phyloP scores from a whole-genome alignment of 371 early-diverging fungal species.

The Haplosporangium sp. region DNA sequence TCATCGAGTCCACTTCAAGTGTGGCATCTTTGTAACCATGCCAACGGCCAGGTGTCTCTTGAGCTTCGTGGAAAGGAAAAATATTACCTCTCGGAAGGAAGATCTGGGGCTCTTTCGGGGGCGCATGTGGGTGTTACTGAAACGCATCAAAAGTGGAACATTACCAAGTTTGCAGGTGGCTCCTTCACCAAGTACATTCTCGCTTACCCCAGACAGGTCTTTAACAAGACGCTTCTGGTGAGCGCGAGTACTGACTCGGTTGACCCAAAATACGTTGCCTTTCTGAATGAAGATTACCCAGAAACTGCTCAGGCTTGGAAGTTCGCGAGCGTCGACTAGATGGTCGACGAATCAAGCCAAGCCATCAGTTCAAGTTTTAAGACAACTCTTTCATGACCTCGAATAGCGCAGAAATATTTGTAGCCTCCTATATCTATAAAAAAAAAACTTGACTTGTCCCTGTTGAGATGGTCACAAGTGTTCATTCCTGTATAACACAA shows the following conservation, averaged over 20 bases:
- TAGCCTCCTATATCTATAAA: too few relatives aligned
- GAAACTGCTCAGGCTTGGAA: constrained; percentile 1
- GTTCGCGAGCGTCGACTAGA: constrained; percentile 1
- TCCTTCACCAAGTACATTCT: constrained; percentile 22
- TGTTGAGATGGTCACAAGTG: too few relatives aligned
- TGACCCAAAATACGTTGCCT: constrained; percentile 2
- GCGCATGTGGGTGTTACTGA: constrained; percentile 19
- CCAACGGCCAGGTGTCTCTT: constrained; percentile 3
- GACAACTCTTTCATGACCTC: background rate
- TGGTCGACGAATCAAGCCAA: background rate
- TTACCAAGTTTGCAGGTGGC: constrained; percentile 13
- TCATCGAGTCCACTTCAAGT: background rate
- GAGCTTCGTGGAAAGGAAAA: background rate
- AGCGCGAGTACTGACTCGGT: background rate
- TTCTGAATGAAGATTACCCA: constrained; percentile 3
- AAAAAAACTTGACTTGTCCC: too few relatives aligned
- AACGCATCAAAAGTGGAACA: constrained; percentile 10
- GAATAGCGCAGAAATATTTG: background rate
- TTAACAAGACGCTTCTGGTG: constrained; percentile 17
- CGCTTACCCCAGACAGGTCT: constrained; percentile 13
- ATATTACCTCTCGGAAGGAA: constrained; percentile 13
- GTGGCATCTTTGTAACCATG: constrained; percentile 3
- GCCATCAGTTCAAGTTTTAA: background rate
- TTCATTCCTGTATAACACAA: too few relatives aligned
- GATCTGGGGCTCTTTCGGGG: constrained; percentile 21